Evolutionary conservation across 495 filamentous ascomycete genomes (phyloP).

Genomic region (Recurvomyces mirabilis): DNA sequence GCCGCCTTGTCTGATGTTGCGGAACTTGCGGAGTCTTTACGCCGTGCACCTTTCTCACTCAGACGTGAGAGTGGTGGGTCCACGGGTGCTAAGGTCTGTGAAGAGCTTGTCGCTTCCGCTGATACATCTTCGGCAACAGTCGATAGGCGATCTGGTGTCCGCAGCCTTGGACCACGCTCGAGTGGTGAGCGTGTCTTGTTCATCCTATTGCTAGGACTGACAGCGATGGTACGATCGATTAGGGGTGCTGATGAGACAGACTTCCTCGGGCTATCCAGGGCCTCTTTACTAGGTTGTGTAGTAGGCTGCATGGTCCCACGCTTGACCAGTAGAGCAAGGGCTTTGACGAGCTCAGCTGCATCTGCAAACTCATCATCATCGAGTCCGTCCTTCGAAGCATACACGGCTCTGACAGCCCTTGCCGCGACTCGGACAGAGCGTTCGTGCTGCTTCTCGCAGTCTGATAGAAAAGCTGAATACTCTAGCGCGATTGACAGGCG

Average conservation of each 20-base stretch:
- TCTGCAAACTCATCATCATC: slow-evolving; percentile 61
- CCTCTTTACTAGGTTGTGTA: not conserved
- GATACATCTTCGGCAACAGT: slow-evolving; percentile 20
- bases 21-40: slow-evolving; percentile 3
- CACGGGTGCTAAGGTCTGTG: slow-evolving; percentile 4
- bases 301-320: too few relatives aligned
- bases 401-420: slow-evolving; percentile 78
- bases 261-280: not conserved
- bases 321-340: slow-evolving; percentile 36
- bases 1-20: slow-evolving; percentile 18
- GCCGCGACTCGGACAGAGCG: slow-evolving; percentile 65
- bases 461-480: slow-evolving; percentile 88
- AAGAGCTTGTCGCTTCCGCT: slow-evolving; percentile 4
- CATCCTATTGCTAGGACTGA: slow-evolving; percentile 7
- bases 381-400: slow-evolving; percentile 81
- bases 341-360: slow-evolving; percentile 38
- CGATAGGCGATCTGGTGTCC: slow-evolving; percentile 14
- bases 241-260: not conserved
- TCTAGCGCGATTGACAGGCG: slow-evolving; percentile 86
- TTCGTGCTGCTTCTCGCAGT: slow-evolving; percentile 74
- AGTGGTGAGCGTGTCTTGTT: not conserved
- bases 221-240: slow-evolving; percentile 18
- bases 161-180: slow-evolving; percentile 2
- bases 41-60: slow-evolving; percentile 3
- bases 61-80: slow-evolving; percentile 13